These are phyloP conservation scores for Coemansia sp. DNA, from an alignment of 192 early-diverging fungal species.

Conservation along the genomic window DNA sequence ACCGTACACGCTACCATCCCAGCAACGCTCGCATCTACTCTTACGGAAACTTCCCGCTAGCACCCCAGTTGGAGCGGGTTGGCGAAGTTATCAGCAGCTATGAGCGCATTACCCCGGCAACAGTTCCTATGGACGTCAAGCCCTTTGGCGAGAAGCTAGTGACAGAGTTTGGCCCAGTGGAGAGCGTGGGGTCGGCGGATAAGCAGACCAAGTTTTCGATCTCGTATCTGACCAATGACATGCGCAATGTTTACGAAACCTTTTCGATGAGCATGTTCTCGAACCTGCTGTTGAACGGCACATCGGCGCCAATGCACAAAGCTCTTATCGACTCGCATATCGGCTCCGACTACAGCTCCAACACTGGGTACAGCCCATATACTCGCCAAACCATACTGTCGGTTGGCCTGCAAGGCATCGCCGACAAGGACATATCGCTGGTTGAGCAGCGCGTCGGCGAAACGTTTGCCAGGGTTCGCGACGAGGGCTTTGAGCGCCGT, in stretches of 20 bases:
- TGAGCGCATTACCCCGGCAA: constrained; percentile 45
- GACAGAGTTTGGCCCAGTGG: constrained; percentile 48
- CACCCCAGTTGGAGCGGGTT: constrained; percentile 71
- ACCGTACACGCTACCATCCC: constrained; percentile 86
- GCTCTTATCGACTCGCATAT: constrained; percentile 89
- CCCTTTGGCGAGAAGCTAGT: constrained; percentile 48
- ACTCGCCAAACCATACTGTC: constrained; percentile 64
- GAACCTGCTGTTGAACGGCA: constrained; percentile 80
- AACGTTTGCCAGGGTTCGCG: constrained; percentile 65
- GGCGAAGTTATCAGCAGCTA: constrained; percentile 62
- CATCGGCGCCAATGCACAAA: constrained; percentile 91
- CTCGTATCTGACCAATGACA: constrained; percentile 72
- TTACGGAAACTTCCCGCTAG: constrained; percentile 83
- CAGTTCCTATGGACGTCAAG: constrained; percentile 57
- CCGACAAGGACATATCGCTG: constrained; percentile 58
- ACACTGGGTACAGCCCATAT: constrained; percentile 84
- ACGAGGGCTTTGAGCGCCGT: constrained; percentile 75
- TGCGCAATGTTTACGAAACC: constrained; percentile 78
- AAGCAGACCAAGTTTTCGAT: constrained; percentile 81
- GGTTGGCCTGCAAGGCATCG: constrained; percentile 88
- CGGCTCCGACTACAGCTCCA: constrained; percentile 85
- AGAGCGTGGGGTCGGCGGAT: constrained; percentile 55
- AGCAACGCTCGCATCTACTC: constrained; percentile 91
- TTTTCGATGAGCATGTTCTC: constrained; percentile 81
- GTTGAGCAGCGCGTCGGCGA: constrained; percentile 69